phyloP scores from a whole-genome alignment of 2,329 filamentous ascomycete species.

The Diaporthe amygdali region DNA sequence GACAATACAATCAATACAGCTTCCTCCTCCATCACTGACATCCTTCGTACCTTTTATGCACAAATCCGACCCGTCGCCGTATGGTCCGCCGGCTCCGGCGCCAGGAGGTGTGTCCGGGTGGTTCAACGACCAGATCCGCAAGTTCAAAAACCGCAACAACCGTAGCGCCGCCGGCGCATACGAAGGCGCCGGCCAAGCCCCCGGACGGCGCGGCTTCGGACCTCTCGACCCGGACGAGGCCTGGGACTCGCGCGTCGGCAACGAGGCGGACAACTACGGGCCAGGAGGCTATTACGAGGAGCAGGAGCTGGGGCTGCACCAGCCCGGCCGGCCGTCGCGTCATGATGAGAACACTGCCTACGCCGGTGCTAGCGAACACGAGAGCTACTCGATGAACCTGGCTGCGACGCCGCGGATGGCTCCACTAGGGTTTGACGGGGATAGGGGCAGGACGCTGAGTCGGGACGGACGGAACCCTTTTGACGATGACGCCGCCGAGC shows the following conservation, averaged over 20 bases:
- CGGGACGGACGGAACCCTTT: slow-evolving; percentile 67
- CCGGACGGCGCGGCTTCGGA: slow-evolving; percentile 63
- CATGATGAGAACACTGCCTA: slow-evolving; percentile 42
- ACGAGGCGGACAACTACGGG: slow-evolving; percentile 71
- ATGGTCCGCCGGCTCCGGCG: slow-evolving; percentile 59
- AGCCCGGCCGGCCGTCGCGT: slow-evolving; percentile 55
- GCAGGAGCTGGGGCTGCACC: slow-evolving; percentile 73
- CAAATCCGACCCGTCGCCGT: slow-evolving; percentile 47
- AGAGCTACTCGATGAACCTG: slow-evolving; percentile 56
- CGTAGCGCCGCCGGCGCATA: slow-evolving; percentile 74
- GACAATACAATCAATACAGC: slow-evolving; percentile 42
- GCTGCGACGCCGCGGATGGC: slow-evolving; percentile 41
- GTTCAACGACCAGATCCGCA: slow-evolving; percentile 70
- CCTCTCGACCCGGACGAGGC: slow-evolving; percentile 82
- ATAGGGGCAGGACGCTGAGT: slow-evolving; percentile 49
- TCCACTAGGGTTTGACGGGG: slow-evolving; percentile 35
- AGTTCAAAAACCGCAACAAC: slow-evolving; percentile 68
- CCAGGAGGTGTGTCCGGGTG: slow-evolving; percentile 72
- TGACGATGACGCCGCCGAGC: slow-evolving; percentile 67
- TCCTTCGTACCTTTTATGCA: slow-evolving; percentile 76
- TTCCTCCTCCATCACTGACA: slow-evolving; percentile 71
- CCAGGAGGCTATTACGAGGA: slow-evolving; percentile 74
- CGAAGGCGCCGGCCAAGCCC: slow-evolving; percentile 53
- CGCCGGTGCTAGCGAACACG: slow-evolving; percentile 32
- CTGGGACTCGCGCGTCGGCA: slow-evolving; percentile 81